Evolutionary conservation across 148 eudicot species (phyloP).

Genomic region (Vaccinium darrowii): DNA sequence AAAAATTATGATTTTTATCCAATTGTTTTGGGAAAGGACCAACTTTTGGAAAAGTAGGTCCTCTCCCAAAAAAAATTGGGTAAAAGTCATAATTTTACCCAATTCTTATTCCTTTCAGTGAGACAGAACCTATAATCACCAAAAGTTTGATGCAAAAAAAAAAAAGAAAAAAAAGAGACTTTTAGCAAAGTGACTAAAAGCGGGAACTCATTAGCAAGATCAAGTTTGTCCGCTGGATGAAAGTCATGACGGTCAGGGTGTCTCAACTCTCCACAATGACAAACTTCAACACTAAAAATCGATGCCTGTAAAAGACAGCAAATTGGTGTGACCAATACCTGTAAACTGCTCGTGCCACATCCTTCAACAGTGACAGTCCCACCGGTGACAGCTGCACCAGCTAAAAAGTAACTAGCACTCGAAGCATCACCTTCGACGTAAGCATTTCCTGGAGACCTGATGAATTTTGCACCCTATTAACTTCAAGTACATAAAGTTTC

Average conservation of each 20-base stretch:
- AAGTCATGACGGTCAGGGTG: background rate
- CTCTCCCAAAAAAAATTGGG: too few species aligned
- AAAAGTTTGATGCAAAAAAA: too few species aligned
- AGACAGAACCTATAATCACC: too few species aligned
- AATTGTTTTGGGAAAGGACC: too few species aligned
- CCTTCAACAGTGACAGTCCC: slow-evolving; percentile 99
- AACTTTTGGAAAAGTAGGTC: too few species aligned
- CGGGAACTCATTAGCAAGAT: background rate
- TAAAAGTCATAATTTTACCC: too few species aligned
- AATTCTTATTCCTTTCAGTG: too few species aligned
- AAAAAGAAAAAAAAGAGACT: too few species aligned
- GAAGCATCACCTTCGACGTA: slow-evolving; percentile 99
- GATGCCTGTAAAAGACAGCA: background rate
- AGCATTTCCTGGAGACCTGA: slow-evolving; percentile 94
- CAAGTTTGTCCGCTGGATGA: background rate
- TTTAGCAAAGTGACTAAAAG: too few species aligned
- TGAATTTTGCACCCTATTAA: background rate
- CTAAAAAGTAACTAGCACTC: slow-evolving; percentile 96
- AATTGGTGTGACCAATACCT: slow-evolving; percentile 41
- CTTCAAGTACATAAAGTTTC: slow-evolving; percentile 11
- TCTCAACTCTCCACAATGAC: background rate
- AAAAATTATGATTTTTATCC: too few species aligned
- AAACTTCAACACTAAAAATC: background rate
- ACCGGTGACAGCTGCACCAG: slow-evolving; percentile 96
- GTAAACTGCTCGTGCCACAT: slow-evolving; percentile 92